Evolutionary conservation across 768 basidiomycete species (phyloP).

Genomic region (Phylloporus rhodoxanthus): DNA sequence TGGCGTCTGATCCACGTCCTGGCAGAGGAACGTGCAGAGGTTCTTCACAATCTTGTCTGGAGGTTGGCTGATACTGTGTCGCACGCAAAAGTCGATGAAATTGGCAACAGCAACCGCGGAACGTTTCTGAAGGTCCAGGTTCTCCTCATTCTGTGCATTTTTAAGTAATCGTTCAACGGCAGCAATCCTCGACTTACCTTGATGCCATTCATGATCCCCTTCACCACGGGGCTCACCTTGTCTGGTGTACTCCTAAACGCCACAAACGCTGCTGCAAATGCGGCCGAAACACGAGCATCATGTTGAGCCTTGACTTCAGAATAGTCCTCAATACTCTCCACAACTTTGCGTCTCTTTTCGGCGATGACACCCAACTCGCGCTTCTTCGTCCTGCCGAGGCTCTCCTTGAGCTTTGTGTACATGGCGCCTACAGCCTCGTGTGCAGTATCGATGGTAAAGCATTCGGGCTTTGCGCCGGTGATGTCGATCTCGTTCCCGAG

Average conservation of each 20-base stretch:
- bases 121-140: conserved; percentile 79
- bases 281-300: conserved; percentile 82
- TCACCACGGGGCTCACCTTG: conserved; percentile 94
- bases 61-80: conserved; percentile 70
- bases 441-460: conserved; percentile 78
- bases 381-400: conserved; percentile 73
- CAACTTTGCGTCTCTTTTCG: conserved; percentile 68
- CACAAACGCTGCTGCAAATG: conserved; percentile 87
- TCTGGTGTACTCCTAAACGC: conserved; percentile 81
- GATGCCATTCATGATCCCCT: conserved; percentile 95
- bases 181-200: conserved; percentile 53
- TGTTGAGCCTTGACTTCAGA: conserved; percentile 76
- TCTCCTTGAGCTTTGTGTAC: conserved; percentile 70
- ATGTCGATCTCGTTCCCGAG: conserved; percentile 77
- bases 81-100: conserved; percentile 81
- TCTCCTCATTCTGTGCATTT: conserved; percentile 72
- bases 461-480: conserved; percentile 52
- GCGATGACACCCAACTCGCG: conserved; percentile 63
- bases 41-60: conserved; percentile 97
- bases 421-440: conserved; percentile 61
- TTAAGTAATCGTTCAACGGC: conserved; percentile 4
- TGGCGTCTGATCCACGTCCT: conserved; percentile 84
- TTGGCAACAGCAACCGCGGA: conserved; percentile 82
- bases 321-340: conserved; percentile 71
- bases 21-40: conserved; percentile 92